Evolutionary conservation across 2,329 filamentous ascomycete species (phyloP), one percentile per base, ranked within the genome.

Genomic region (Pyricularia pennisetigena): DNA sequence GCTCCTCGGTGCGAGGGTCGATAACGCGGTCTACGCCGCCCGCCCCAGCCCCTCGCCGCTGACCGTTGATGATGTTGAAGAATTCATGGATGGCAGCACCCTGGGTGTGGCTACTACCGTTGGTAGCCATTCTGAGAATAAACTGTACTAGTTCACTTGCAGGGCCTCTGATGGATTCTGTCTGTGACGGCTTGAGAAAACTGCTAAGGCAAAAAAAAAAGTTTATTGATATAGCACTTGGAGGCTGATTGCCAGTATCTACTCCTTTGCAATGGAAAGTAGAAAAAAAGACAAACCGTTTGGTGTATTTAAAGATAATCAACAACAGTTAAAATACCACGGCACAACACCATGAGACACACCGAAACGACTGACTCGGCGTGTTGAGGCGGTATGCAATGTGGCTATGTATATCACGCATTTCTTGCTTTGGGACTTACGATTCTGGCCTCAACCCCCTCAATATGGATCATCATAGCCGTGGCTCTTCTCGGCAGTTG

Each of bases 51-150:
- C 76, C 74, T 32, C 79, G 78, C 66, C 72, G 72, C 71, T 81
- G 75, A 62, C 80, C 80, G 71, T 81, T 78, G 72, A 83, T 76
- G 68, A 82, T 74, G 73, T 83, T 83, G 75, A 74, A 77, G 72
- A 83, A 83, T 10, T 28, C 54, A 24, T 32, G 23, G 10, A 8
- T 41, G 23, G 57, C 23, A 9, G 14, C 23, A 24, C 57, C 57
- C 10, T 24, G 23, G 57, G 54, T 23, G n/a, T 49, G 14, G 16
- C 41, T 54, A 14, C 54, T 59, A 9, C 57, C 23, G 23, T 61
- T 61, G 57, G 57, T 61, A 28, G 57, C 23, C 57, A 61, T 61
- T n/a, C 28, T 61, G 23, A 16, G 14, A 54, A 54, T 3, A 41
- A 41, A 14, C 6, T 16, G 5, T 41, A 41, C 12, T 14, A 41